Evolutionary conservation across 2,329 filamentous ascomycete genomes (phyloP).

Genomic region (Pseudogymnoascus sp.): DNA sequence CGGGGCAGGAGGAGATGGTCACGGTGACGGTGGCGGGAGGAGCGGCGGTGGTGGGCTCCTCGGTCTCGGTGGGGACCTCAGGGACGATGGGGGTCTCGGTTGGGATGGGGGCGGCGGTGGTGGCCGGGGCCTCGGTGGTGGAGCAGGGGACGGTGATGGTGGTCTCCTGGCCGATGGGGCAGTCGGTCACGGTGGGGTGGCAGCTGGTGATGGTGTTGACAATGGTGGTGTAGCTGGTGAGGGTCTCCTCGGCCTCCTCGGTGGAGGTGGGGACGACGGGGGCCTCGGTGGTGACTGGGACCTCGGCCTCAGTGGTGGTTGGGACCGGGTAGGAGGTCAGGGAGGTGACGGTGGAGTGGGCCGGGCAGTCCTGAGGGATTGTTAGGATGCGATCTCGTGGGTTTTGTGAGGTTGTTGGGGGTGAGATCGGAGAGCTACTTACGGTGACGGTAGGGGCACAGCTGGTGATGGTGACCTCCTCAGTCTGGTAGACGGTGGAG

Average conservation of each 20-base stretch:
- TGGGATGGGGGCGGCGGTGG: slow-evolving; percentile 20
- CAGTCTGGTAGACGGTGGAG: slow-evolving; percentile 39
- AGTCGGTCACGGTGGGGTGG: slow-evolving; percentile 9
- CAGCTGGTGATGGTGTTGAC: slow-evolving; percentile 16
- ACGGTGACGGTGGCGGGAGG: slow-evolving; percentile 26
- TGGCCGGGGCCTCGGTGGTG: slow-evolving; percentile 24
- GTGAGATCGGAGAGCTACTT: neutral
- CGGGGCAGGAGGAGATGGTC: slow-evolving; percentile 33
- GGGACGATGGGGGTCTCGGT: slow-evolving; percentile 18
- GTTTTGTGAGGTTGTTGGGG: neutral
- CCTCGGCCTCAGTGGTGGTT: slow-evolving; percentile 6
- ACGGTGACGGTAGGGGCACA: slow-evolving; percentile 38
- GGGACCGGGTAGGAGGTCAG: slow-evolving; percentile 18
- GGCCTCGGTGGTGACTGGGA: slow-evolving; percentile 8
- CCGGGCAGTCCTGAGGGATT: slow-evolving; percentile 12
- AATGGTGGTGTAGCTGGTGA: slow-evolving; percentile 7
- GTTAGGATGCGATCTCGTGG: slow-evolving; percentile 7
- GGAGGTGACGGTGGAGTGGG: slow-evolving; percentile 18
- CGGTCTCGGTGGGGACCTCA: slow-evolving; percentile 19
- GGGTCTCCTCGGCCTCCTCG: neutral
- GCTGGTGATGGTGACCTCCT: slow-evolving; percentile 44
- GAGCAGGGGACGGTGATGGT: slow-evolving; percentile 20
- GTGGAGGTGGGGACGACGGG: neutral
- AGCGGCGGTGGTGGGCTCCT: slow-evolving; percentile 12
- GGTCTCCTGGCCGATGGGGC: slow-evolving; percentile 12